Percentiles rank a stretch among this genome's conserved stretches.
Conservation (phyloP, 2,329 filamentous ascomycete genomes). For the Apiospora sp. region DNA sequence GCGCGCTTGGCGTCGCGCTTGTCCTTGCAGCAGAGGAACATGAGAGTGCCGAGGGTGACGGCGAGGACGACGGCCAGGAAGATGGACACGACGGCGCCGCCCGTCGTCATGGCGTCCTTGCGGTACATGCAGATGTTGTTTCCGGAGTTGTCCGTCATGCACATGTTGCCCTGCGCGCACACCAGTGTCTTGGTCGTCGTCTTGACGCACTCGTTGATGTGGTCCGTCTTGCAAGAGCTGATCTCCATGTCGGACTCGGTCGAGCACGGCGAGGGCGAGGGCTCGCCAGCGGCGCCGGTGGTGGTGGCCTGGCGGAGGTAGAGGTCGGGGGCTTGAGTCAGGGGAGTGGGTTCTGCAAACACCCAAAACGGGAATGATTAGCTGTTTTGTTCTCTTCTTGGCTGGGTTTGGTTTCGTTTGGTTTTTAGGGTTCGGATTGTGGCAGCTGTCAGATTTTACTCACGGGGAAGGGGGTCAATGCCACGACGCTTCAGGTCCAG, state of each 20-base stretch:
- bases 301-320: slow-evolving; percentile 27
- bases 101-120: slow-evolving; percentile 47
- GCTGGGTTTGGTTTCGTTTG: neutral
- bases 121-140: slow-evolving; percentile 53
- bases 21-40: slow-evolving; percentile 62
- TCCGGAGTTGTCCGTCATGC: slow-evolving; percentile 50
- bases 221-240: slow-evolving; percentile 49
- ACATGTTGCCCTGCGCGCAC: slow-evolving; percentile 55
- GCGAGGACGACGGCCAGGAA: slow-evolving; percentile 53
- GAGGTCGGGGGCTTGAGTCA: neutral
- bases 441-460: slow-evolving; percentile 1
- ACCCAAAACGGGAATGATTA: neutral
- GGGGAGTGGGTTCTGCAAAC: slow-evolving; percentile 2
- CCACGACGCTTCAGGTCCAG: slow-evolving; percentile 13
- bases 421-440: neutral
- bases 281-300: slow-evolving; percentile 21
- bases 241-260: slow-evolving; percentile 46
- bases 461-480: slow-evolving; percentile 16
- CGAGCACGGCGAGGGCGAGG: slow-evolving; percentile 33
- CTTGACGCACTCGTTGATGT: slow-evolving; percentile 50
- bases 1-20: slow-evolving; percentile 52
- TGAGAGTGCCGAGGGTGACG: slow-evolving; percentile 49
- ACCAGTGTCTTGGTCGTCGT: slow-evolving; percentile 45
- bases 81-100: slow-evolving; percentile 56
- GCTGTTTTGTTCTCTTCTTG: neutral